Percentiles rank a stretch among this genome's conserved stretches.
phyloP scores from a whole-genome alignment of 1,284 basidiomycete species.

The Xanthoconium separans region DNA sequence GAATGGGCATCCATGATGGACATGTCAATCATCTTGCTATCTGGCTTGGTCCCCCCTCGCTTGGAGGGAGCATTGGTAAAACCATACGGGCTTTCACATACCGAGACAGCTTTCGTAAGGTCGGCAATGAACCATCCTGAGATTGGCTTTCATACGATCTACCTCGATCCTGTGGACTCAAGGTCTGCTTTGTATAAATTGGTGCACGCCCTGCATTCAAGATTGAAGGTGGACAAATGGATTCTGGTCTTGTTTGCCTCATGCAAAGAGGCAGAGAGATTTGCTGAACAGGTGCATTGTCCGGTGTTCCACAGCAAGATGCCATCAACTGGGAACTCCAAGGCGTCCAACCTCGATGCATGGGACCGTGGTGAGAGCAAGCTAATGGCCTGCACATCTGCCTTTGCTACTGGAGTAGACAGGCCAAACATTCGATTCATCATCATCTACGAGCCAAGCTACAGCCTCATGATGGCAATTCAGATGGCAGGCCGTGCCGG shows the following conservation, averaged over 20 bases:
- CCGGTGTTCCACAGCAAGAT: background rate
- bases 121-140: background rate
- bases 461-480: background rate
- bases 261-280: background rate
- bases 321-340: background rate
- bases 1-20: background rate
- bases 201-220: background rate
- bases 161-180: background rate
- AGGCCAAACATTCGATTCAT: background rate
- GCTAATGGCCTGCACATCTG: background rate
- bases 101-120: background rate
- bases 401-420: background rate
- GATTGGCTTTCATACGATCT: background rate
- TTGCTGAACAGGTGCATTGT: background rate
- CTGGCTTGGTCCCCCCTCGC: background rate
- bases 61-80: background rate
- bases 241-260: background rate
- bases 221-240: background rate
- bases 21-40: background rate
- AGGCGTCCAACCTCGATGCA: too few relatives aligned
- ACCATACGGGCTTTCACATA: background rate
- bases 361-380: background rate
- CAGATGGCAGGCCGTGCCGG: conserved; percentile 1
- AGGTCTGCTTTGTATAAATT: background rate
- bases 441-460: background rate